A percentile compares a stretch with the other conserved stretches of the same genome.
These are phyloP conservation scores for Salinomyces thailandicus DNA, from an alignment of 2,329 filamentous ascomycete species.

Conservation along the genomic window DNA sequence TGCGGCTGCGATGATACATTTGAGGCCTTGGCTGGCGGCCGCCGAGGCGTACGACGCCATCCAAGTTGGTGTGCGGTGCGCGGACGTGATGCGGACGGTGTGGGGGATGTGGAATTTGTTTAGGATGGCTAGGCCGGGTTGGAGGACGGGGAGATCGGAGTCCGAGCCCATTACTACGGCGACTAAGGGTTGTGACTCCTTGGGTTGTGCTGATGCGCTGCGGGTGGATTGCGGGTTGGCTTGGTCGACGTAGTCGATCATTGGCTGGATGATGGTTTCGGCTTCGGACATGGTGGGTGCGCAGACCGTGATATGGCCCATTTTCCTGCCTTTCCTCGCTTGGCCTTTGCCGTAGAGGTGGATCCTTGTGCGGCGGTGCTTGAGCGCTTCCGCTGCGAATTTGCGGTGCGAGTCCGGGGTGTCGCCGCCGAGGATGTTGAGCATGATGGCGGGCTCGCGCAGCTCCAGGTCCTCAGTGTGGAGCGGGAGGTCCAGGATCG, in stretches of 20 bases:
- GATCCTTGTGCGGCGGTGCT: constrained; percentile 48
- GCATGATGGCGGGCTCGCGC: constrained; percentile 58
- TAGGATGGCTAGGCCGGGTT: constrained; percentile 55
- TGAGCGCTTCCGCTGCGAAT: constrained; percentile 46
- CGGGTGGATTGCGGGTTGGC: constrained; percentile 36
- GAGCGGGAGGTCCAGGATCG: constrained; percentile 63
- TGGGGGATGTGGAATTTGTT: constrained; percentile 61
- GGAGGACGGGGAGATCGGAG: constrained; percentile 60
- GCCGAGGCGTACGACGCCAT: constrained; percentile 35
- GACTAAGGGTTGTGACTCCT: constrained; percentile 45
- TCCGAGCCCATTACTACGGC: constrained; percentile 78
- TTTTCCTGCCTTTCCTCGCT: constrained; percentile 80
- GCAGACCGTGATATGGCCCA: constrained; percentile 84
- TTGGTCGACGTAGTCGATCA: constrained; percentile 55
- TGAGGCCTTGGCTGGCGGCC: constrained; percentile 31
- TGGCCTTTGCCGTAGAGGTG: constrained; percentile 87
- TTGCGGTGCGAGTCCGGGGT: constrained; percentile 52
- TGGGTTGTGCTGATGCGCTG: constrained; percentile 6
- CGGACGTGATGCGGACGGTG: constrained; percentile 66
- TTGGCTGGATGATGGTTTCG: constrained; percentile 56
- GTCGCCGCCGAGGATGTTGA: constrained; percentile 69
- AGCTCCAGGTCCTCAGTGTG: constrained; percentile 43
- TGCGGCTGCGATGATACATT: constrained; percentile 39
- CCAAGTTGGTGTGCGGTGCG: constrained; percentile 43
- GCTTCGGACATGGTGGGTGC: constrained; percentile 56